Conservation (phyloP, 441 rosid species). For the Brassica balearica region DNA sequence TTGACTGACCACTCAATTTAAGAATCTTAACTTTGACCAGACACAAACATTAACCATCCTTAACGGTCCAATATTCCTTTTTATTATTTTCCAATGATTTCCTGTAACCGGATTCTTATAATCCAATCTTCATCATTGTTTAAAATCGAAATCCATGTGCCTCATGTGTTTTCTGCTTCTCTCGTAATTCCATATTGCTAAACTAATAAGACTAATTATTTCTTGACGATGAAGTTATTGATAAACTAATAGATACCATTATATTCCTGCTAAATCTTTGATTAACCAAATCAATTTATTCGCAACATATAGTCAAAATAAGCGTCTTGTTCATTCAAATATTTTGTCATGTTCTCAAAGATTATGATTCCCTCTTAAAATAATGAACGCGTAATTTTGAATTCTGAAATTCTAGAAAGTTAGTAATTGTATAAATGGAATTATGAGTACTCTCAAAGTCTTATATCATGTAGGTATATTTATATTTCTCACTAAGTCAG, state of each 20-base stretch:
- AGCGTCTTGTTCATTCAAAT: constrained; percentile 38
- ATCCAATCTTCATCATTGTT: constrained; percentile 2
- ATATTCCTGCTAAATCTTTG: constrained; percentile 35
- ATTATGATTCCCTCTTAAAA: constrained; percentile 34
- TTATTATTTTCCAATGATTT: constrained; percentile 13
- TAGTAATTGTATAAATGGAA: neutral
- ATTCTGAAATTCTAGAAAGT: neutral
- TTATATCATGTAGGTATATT: neutral
- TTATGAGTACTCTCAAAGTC: neutral
- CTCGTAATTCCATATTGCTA: constrained; percentile 17
- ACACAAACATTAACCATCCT: constrained; percentile 39
- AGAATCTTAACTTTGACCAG: constrained; percentile 39
- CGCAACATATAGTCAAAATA: constrained; percentile 44
- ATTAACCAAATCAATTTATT: constrained; percentile 31
- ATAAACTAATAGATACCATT: constrained; percentile 14
- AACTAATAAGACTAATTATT: constrained; percentile 27
- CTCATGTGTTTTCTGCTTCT: constrained; percentile 46
- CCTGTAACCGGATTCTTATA: constrained; percentile 24
- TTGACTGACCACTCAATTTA: constrained; percentile 32
- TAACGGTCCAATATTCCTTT: constrained; percentile 40
- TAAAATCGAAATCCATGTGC: constrained; percentile 40
- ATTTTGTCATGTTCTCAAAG: constrained; percentile 45
- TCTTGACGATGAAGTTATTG: constrained; percentile 22
- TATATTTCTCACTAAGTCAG: neutral
- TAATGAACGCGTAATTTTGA: neutral